phyloP scores from a whole-genome alignment of 257 asterid species.

The Voacanga thouarsii region DNA sequence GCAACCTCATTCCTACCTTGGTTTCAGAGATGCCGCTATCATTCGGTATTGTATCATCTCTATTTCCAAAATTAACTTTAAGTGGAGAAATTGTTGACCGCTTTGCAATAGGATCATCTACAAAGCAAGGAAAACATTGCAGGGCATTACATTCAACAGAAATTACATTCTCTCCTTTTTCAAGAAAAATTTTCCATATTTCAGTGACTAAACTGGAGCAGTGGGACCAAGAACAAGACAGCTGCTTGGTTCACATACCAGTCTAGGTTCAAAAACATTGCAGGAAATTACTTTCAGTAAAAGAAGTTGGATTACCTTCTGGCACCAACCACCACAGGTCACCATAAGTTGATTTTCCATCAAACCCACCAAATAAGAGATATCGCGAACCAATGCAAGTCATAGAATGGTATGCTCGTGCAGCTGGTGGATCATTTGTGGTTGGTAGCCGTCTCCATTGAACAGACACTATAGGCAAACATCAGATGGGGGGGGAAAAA shows the following conservation, averaged over 20 bases:
- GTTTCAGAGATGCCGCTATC: conserved; percentile 10
- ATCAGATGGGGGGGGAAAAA: not conserved
- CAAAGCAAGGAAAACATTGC: conserved; percentile 21
- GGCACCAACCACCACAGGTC: conserved; percentile 99
- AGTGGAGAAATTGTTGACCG: conserved; percentile 39
- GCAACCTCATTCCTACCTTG: conserved; percentile 7
- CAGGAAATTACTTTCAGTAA: not conserved
- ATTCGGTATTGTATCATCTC: conserved; percentile 38
- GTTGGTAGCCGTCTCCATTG: conserved; percentile 93
- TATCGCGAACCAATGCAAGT: conserved; percentile 69
- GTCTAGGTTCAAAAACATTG: not conserved
- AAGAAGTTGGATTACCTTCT: conserved; percentile 49
- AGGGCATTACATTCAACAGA: not conserved
- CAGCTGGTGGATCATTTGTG: conserved; percentile 73
- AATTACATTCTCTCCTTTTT: not conserved
- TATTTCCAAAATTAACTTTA: conserved; percentile 39
- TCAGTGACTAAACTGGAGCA: not conserved
- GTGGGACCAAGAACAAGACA: not conserved
- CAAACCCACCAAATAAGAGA: conserved; percentile 92
- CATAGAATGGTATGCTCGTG: conserved; percentile 98
- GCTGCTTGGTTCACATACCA: not conserved
- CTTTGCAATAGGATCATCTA: conserved; percentile 91
- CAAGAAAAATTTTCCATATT: not conserved
- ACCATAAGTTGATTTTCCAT: conserved; percentile 86
- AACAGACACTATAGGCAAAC: conserved; percentile 58